A percentile compares a stretch with the other conserved stretches of the same genome.
Conservation (phyloP, 495 filamentous ascomycete genomes). For the Neurospora sp. region DNA sequence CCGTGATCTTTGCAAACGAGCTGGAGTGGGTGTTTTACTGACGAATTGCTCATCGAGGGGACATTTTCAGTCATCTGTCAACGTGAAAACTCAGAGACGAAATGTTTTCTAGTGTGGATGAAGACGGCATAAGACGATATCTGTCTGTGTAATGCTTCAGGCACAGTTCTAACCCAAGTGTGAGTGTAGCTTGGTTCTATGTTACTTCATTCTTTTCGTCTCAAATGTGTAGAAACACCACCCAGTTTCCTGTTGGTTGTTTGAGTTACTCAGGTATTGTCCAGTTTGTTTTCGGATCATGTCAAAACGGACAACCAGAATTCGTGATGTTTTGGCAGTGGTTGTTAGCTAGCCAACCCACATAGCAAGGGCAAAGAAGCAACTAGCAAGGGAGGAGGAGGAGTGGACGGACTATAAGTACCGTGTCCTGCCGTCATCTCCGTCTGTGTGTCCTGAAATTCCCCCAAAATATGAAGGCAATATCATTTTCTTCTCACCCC, state of each 20-base stretch:
- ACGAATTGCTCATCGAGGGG: background rate
- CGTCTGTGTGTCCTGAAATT: background rate
- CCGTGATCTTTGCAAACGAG: background rate
- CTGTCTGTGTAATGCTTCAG: background rate
- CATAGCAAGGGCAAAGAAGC: background rate
- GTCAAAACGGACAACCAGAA: too few relatives aligned
- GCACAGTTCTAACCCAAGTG: background rate
- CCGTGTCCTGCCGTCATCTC: background rate
- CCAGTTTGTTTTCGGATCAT: too few relatives aligned
- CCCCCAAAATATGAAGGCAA: too few relatives aligned
- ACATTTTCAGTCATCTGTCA: background rate
- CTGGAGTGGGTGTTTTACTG: background rate
- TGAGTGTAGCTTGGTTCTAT: background rate
- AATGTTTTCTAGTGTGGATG: background rate
- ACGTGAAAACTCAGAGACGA: background rate
- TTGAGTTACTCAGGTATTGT: background rate
- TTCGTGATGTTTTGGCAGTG: too few relatives aligned
- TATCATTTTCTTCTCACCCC: background rate
- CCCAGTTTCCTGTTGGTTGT: background rate
- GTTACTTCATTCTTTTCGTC: background rate
- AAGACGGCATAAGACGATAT: background rate
- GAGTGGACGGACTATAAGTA: background rate
- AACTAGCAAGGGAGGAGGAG: background rate
- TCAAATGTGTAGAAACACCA: background rate
- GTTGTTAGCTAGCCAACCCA: too few relatives aligned